Evolutionary conservation across 1,139 yeast genomes (phyloP), one percentile per base, ranked within the genome.

Genomic region (Geotrichum klebahnii): DNA sequence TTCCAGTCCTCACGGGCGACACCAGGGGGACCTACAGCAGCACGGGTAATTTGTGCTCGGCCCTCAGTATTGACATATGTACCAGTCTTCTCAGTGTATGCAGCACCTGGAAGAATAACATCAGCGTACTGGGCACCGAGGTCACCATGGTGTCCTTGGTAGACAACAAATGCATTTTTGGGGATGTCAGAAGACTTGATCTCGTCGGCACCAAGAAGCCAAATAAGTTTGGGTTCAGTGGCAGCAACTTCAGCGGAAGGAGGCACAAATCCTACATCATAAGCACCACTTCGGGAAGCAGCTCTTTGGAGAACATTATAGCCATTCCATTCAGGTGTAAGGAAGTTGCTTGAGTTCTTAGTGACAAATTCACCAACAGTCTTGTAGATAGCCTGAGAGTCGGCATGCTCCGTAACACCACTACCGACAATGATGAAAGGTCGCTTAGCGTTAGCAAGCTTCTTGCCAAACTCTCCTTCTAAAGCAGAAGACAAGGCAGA

Each of bases 61-160:
- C 96, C 96, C 71, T 87, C 96, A 43, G 95, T 86, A 71, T 87
- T 87, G 56, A 87, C 90, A 68, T 80, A 87, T n/a, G 95, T 87
- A 55, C 85, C 92, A 31, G 83, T 72, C 72, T 87, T 87, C 68
- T 87, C 96, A 39, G 96, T 87, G 77, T 84, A 87, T 40, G 96
- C 95, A 35, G 92, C 77, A 50, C 92, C 92, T 51, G 96, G 96
- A 59, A 87, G 77, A 54, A 87, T 79, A 40, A 87, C 95, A 66
- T 87, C 95, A 44, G 96, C 96, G 61, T 80, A 78, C 17, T 92
- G 83, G 29, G 96, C 96, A 61, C 96, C 96, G 35, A 79, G 68
- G 61, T 87, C 96, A 72, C 96, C 96, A 69, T 87, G 95, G 69
- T 87, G 96, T 51, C 96, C 96, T 72, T 87, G 90, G 72, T 87